Evolutionary conservation across 2,329 filamentous ascomycete genomes (phyloP).

Genomic region (Aureobasidium zeae): DNA sequence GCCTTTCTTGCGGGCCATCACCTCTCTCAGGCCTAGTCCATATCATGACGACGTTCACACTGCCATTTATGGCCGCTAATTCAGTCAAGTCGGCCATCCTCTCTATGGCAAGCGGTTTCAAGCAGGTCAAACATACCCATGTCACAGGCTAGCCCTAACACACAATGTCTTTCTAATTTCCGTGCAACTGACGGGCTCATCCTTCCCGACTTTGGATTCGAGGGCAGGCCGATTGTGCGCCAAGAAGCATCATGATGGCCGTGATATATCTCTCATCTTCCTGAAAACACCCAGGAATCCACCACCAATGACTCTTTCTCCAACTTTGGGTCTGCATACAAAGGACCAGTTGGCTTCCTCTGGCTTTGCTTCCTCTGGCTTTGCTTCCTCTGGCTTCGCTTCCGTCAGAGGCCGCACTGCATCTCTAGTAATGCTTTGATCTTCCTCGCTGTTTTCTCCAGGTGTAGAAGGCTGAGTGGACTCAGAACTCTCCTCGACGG

Average conservation of each 20-base stretch:
- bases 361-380: constrained; percentile 13
- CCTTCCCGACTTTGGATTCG: too few species aligned
- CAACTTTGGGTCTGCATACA: constrained; percentile 34
- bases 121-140: too few species aligned
- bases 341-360: constrained; percentile 21
- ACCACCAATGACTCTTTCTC: constrained; percentile 30
- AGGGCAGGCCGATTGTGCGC: neutral
- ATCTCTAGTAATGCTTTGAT: constrained; percentile 1
- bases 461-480: constrained; percentile 7
- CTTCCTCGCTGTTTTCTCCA: neutral
- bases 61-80: too few species aligned
- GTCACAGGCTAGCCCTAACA: too few species aligned
- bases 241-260: neutral
- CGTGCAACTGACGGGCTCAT: too few species aligned
- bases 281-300: constrained; percentile 32
- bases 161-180: too few species aligned
- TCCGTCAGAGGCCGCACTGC: constrained; percentile 2
- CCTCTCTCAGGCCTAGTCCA: too few species aligned
- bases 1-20: too few species aligned
- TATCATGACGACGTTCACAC: too few species aligned
- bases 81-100: too few species aligned
- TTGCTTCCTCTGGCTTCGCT: constrained; percentile 4
- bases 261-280: constrained; percentile 20
- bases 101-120: too few species aligned
- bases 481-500: constrained; percentile 4